Evolutionary conservation across 2,329 filamentous ascomycete species (phyloP), one percentile per base, ranked within the genome.

Genomic region (Cladosporium colombiae): DNA sequence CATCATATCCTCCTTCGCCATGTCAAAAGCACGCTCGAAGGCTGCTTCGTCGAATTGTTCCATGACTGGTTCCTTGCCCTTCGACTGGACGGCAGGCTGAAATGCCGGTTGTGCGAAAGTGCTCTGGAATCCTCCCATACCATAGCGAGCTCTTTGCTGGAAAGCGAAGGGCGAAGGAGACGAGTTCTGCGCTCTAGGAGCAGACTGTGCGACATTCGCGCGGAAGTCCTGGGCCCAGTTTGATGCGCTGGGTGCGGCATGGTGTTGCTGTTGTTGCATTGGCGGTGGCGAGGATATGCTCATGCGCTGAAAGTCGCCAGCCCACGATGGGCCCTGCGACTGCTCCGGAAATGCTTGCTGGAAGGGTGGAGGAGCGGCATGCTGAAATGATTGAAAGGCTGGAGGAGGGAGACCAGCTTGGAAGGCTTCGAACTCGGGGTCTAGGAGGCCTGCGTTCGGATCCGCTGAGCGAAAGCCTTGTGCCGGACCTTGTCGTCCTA

Each of bases 371-470:
- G 71, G 65, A 67, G 72, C 70, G 68, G 74, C 50, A 55, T 56
- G 64, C 29, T 66, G 52, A 74, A 71, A 79, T 62, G 68, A 79
- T 72, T 70, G 71, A 68, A 79, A 75, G 64, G 79, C 75, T 21
- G 79, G 74, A 62, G 79, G 76, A 29, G 76, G 75, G 29, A 76
- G 74, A 23, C 84, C 84, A 49, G 82, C 81, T 76, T 90, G 88
- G 70, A 92, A 92, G 55, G 88, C 86, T 69, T 89, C 85, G 72
- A 91, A 91, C 70, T 91, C 89, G 40, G 83, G 81, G 71, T 91
- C 88, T 65, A 90, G 74, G 5, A 82, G 76, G 58, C 85, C 83
- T 68, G 82, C 81, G 72, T 82, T 83, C 31, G 81, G 80, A 68
- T 83, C 82, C 65, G 81, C 80, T 16, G 88, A 88, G 70, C 89